phyloP scores from a whole-genome alignment of 2,329 filamentous ascomycete genomes.

The Decorospora gaudefroyi region DNA sequence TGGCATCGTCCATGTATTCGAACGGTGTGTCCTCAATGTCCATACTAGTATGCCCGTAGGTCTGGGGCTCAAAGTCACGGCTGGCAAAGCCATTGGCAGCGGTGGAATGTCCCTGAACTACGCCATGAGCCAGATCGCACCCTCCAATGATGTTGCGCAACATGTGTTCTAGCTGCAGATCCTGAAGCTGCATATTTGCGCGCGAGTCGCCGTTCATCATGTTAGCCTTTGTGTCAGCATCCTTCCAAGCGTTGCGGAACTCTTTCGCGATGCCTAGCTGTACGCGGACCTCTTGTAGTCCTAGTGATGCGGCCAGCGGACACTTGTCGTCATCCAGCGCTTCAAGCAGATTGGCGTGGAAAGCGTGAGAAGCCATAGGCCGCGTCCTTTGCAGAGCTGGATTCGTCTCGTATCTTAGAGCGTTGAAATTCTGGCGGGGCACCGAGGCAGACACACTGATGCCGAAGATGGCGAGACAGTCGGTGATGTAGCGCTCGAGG shows the following conservation, averaged over 20 bases:
- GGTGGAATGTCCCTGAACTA: slow-evolving; percentile 38
- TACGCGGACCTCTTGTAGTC: slow-evolving; percentile 58
- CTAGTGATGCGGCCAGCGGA: slow-evolving; percentile 62
- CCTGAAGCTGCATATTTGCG: slow-evolving; percentile 55
- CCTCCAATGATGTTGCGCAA: slow-evolving; percentile 62
- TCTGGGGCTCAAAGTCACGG: slow-evolving; percentile 28
- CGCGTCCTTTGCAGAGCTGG: slow-evolving; percentile 28
- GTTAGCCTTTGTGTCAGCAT: slow-evolving; percentile 57
- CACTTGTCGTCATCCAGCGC: slow-evolving; percentile 62
- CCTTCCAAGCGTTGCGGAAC: slow-evolving; percentile 73
- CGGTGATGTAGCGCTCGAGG: slow-evolving; percentile 71
- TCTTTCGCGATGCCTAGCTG: slow-evolving; percentile 70
- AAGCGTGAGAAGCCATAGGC: slow-evolving; percentile 55
- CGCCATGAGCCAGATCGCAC: slow-evolving; percentile 60
- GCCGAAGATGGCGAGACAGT: slow-evolving; percentile 67
- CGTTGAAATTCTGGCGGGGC: slow-evolving; percentile 31
- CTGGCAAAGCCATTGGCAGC: slow-evolving; percentile 13
- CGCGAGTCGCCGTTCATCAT: slow-evolving; percentile 23
- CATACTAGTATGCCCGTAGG: slow-evolving; percentile 13
- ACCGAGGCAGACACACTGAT: slow-evolving; percentile 53
- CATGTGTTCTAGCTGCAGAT: slow-evolving; percentile 66
- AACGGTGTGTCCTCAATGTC: slow-evolving; percentile 32
- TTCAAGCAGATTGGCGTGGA: slow-evolving; percentile 71
- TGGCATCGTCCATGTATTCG: slow-evolving; percentile 45
- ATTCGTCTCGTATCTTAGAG: slow-evolving; percentile 42